Base-by-base conservation (phyloP, 805 yeast species). In the Lipomyces sp. region DNA sequence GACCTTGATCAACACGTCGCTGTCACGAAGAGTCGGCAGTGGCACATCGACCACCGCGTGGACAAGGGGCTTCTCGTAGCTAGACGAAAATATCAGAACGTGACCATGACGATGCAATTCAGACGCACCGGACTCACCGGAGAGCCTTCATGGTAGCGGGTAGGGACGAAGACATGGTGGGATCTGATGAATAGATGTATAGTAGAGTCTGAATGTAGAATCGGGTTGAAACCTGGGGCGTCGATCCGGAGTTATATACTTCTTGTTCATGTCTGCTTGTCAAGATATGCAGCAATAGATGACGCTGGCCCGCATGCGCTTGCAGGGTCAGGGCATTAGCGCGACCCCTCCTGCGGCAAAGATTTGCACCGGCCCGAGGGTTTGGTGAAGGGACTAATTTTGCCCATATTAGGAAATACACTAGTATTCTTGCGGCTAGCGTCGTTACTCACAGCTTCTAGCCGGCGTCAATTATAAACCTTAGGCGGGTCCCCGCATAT, bases 61-160 rank as follows among this genome's bases (percentile, higher is more conserved):
- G 10, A 60, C 59, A 2, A 30, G 48, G 6, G 70, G 70, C 66
- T 63, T 62, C 63, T 67, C 69, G 60, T 67, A 66, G 60, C 69
- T 65, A 32, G 24, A 13, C 15, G 15, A 42, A 37, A 37, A 37
- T 42, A 34, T 29, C 29, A 53, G 64, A n/a, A 24, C 8, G 8
- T 11, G 35, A 29, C 10, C 15, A 2, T 0, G 7, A 35, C 11
- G 32, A 29, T 24, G 7, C 10, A 35, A 18, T 34, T 5, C 10
- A 56, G 18, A 13, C 45, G 60, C 18, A 18, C 53, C 10, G 30
- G 3, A 35, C 67, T 8, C 54, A 65, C 69, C 67, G 55, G 39
- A 66, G 69, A 51, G 69, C 70, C 62, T 66, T 66, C 69, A 66
- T 66, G 18, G 69, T 60, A 13, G 50, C 60, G 39, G 69, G 69